Conservation (phyloP, 768 basidiomycete species). For the Collybia nuda region DNA sequence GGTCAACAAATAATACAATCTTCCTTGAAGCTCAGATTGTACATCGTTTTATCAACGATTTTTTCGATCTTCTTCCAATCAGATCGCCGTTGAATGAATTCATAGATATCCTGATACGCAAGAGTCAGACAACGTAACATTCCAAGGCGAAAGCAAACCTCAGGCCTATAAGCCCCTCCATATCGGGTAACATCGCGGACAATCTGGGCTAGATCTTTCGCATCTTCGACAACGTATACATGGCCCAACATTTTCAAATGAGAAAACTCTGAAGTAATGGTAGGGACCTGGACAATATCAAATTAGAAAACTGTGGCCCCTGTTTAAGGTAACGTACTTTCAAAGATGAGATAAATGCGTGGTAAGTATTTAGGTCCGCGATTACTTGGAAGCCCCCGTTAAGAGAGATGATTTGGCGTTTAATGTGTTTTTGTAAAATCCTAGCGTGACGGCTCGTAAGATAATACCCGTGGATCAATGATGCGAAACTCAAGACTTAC, state of each 20-base stretch:
- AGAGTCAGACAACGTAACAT: not conserved
- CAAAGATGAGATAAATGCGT: conserved; percentile 83
- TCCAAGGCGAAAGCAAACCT: conserved; percentile 46
- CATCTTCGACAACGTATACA: conserved; percentile 93
- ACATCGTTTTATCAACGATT: conserved; percentile 93
- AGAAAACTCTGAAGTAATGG: conserved; percentile 87
- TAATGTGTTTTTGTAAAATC: conserved; percentile 94
- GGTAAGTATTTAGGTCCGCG: conserved; percentile 92
- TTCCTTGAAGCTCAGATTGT: conserved; percentile 89
- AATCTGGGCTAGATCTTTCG: conserved; percentile 94
- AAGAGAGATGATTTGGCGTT: conserved; percentile 94
- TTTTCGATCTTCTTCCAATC: conserved; percentile 99
- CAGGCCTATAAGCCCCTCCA: conserved; percentile 91
- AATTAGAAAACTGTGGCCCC: not conserved
- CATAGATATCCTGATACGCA: conserved; percentile 75
- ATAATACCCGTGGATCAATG: too few species aligned
- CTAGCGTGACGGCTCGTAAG: too few species aligned
- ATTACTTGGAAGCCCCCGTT: conserved; percentile 95
- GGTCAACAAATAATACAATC: conserved; percentile 66
- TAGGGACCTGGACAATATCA: conserved; percentile 49
- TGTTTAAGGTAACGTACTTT: conserved; percentile 48
- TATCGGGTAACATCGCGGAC: conserved; percentile 94
- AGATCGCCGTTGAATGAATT: conserved; percentile 90
- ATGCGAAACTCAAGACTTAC: conserved; percentile 40
- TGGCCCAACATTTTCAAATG: conserved; percentile 97